These are phyloP conservation scores for Phyllosticta ampelicida DNA, from an alignment of 2,329 filamentous ascomycete species.

Conservation along the genomic window DNA sequence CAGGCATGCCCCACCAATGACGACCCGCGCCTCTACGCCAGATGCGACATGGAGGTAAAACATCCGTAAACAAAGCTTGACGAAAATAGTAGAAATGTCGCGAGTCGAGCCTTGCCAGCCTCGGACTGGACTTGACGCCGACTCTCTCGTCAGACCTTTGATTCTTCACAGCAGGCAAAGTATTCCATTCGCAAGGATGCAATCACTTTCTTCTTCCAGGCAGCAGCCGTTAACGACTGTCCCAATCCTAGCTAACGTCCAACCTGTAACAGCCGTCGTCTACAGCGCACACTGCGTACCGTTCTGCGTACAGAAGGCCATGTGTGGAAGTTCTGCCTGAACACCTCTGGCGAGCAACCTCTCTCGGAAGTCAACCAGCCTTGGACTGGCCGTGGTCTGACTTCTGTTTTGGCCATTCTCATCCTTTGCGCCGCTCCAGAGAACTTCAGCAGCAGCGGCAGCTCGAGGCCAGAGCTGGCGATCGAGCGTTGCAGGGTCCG, in stretches of 20 bases:
- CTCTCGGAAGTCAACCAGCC: conserved; percentile 67
- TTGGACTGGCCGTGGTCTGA: conserved; percentile 51
- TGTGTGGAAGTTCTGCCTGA: conserved; percentile 54
- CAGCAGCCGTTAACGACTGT: not conserved
- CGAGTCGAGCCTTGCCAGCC: not conserved
- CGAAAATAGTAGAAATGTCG: not conserved
- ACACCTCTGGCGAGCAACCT: conserved; percentile 60
- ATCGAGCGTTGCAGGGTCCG: conserved; percentile 66
- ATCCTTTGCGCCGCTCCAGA: conserved; percentile 67
- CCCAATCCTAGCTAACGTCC: not conserved
- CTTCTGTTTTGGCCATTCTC: conserved; percentile 56
- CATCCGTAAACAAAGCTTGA: not conserved
- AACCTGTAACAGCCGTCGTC: not conserved
- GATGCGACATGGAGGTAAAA: not conserved
- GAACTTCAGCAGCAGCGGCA: conserved; percentile 62
- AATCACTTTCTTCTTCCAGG: not conserved
- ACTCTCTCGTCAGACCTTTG: not conserved
- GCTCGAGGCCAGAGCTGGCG: conserved; percentile 67
- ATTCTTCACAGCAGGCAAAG: not conserved
- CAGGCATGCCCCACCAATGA: not conserved
- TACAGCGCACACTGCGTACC: conserved; percentile 39
- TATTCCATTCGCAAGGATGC: not conserved
- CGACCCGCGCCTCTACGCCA: not conserved
- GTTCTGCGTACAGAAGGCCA: conserved; percentile 61
- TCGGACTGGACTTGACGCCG: not conserved